Evolutionary conservation across 2,329 filamentous ascomycete genomes (phyloP), one percentile per base, ranked within the genome.

Genomic region (Monosporascus sp.): DNA sequence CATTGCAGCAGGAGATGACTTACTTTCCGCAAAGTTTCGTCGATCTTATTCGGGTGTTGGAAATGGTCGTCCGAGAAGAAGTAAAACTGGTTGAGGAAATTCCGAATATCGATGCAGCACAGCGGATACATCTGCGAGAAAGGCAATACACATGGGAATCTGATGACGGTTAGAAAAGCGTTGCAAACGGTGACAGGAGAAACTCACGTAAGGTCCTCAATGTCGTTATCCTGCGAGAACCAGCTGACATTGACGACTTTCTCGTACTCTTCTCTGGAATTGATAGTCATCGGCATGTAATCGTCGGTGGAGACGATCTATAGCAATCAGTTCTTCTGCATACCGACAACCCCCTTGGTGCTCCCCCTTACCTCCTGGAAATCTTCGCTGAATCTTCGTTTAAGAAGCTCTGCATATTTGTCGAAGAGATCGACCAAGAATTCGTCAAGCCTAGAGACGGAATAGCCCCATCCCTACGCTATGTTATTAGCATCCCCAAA

Each of bases 231-330:
- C 44, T 92, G 92, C 1, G 83, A 87, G 69, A 96, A 97, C 93
- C 93, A 99, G 73, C 89, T 96, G 55, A 97, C 91, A 57, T 91
- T 94, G 59, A 97, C 84, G 37, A 99, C 93, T 65, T 97, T 96
- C 64, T 95, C 90, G 67, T 96, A 97, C 65, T 97, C 92, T 63
- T 96, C 92, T 17, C 80, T 73, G 20, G 88, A 91, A 64, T 91
- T 90, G 68, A 97, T 96, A 2, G 91, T 89, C 94, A 99, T 97
- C 2, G 94, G 95, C 93, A 99, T 99, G 72, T 99, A 99, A 71
- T 99, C 94, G 68, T 99, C 94, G 1, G 91, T 97, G n/a, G 89
- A 85, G 17, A 87, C 83, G 63, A 86, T 86, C 80, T 84, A 9
- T 26, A n/a, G 49, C 28, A 28, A 51, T 66, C 38, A 62, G 53